Base-by-base conservation (phyloP, 2,329 filamentous ascomycete species). In the Stylonectria norvegica region DNA sequence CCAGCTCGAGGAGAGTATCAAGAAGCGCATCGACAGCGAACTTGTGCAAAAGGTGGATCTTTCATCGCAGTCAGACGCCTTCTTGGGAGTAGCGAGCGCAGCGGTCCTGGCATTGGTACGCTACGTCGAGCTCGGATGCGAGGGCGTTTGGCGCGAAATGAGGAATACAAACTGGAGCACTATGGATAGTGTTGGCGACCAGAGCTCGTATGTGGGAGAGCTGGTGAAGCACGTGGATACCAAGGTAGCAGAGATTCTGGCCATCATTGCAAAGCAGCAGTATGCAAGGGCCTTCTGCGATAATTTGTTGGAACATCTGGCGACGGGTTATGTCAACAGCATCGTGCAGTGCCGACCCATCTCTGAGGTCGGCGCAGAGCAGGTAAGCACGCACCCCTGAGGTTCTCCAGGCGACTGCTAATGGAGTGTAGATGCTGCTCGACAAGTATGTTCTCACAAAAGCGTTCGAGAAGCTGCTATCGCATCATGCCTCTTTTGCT, bases 241-340 rank as follows among this genome's bases (percentile, higher is more conserved):
- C 4, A 83, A 81, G 49, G 78, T 86, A 11, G 76, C 76, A 19
- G 87, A 93, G 56, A 86, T 95, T 3, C 66, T 98, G 29, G 78
- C 75, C 5, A 68, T 89, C 33, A 72, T 97, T 9, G 82, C 86
- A 49, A 97, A 98, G 67, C 88, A 85, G 53, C 90, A 96, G 61
- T 98, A 97, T 63, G 88, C 90, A 8, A 78, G 93, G 44, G 90
- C 93, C 0, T 96, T 97, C 60, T 94, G 88, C 54, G 93, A 98
- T 64, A 91, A 97, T 50, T 70, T 97, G n/a, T 87, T 97, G 27
- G 93, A 98, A 62, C 77, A 87, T 48, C 70, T 97, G 48, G 85
- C 86, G 12, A 85, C 76, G 41, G 77, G 81, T 1, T 97, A 93
- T 61, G 79, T 96, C 50, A 72, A 75, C 48, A 95, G 86, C 58